Conservation (phyloP, 768 basidiomycete genomes). For the Myochromella boudieri region DNA sequence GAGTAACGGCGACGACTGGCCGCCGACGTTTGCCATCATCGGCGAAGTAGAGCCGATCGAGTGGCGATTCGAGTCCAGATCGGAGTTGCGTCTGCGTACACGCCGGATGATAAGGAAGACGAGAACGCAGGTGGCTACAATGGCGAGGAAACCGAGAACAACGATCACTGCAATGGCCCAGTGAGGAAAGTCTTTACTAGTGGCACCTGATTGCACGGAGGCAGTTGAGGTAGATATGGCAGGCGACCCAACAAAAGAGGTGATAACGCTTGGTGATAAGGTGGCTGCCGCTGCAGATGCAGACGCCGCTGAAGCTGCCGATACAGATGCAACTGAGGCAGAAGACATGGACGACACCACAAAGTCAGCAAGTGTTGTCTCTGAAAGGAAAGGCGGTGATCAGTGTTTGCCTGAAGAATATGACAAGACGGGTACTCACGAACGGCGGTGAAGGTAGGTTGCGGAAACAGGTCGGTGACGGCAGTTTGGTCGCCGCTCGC, state of each 20-base stretch:
- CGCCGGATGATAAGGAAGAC: slow-evolving; percentile 74
- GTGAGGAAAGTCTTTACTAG: slow-evolving; percentile 60
- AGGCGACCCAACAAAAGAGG: not conserved
- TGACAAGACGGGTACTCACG: slow-evolving; percentile 56
- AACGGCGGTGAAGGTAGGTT: slow-evolving; percentile 75
- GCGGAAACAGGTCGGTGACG: too few species aligned
- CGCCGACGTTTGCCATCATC: slow-evolving; percentile 71
- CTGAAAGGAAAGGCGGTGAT: slow-evolving; percentile 32
- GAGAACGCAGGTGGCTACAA: slow-evolving; percentile 66
- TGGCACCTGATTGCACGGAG: slow-evolving; percentile 43
- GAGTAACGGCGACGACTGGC: slow-evolving; percentile 30
- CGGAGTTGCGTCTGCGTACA: slow-evolving; percentile 49
- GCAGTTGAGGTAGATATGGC: slow-evolving; percentile 25
- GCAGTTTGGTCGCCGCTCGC: slow-evolving; percentile 56
- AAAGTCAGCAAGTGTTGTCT: slow-evolving; percentile 75
- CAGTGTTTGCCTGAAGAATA: slow-evolving; percentile 4
- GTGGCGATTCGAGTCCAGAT: slow-evolving; percentile 54
- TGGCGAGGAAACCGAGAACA: slow-evolving; percentile 81
- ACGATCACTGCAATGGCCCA: slow-evolving; percentile 94
- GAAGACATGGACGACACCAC: slow-evolving; percentile 55
- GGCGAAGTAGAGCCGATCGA: slow-evolving; percentile 81
- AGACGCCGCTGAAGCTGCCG: slow-evolving; percentile 40
- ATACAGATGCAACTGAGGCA: slow-evolving; percentile 40
- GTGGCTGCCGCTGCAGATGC: slow-evolving; percentile 11
- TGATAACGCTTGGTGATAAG: not conserved